Conservation (phyloP, 139 green algal genomes). For the Coccomyxa sp. region DNA sequence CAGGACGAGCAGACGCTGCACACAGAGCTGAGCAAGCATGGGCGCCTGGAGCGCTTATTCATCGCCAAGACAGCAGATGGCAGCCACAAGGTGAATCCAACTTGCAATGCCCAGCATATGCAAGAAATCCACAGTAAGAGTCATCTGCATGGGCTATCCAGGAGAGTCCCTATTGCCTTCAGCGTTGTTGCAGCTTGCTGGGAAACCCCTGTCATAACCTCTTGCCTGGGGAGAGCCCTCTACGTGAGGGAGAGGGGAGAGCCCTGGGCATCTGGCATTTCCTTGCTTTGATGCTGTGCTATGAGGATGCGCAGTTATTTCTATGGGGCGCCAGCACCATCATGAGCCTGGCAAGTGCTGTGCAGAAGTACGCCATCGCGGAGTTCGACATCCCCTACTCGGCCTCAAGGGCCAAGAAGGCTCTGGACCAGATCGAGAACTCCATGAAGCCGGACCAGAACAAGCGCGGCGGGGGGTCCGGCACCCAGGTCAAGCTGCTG, state of each 20-base stretch:
- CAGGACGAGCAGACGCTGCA: slow-evolving; percentile 30
- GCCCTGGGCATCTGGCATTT: too few relatives aligned
- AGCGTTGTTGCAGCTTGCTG: too few relatives aligned
- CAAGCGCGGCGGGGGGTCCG: not conserved
- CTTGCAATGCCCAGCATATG: not conserved
- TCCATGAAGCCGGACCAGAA: slow-evolving; percentile 8
- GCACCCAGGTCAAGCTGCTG: slow-evolving; percentile 35
- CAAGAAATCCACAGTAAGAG: not conserved
- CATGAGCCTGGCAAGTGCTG: not conserved
- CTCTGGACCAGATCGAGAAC: slow-evolving; percentile 11
- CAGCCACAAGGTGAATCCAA: slow-evolving; percentile 30
- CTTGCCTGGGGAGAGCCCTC: too few relatives aligned
- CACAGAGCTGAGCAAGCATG: slow-evolving; percentile 29
- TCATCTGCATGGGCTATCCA: too few relatives aligned
- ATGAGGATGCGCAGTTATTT: not conserved
- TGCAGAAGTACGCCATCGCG: slow-evolving; percentile 57
- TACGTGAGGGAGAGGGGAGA: too few relatives aligned
- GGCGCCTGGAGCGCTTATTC: slow-evolving; percentile 44
- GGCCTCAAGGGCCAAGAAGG: slow-evolving; percentile 20
- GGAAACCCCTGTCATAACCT: too few relatives aligned
- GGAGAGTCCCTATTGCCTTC: too few relatives aligned
- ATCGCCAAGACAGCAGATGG: slow-evolving; percentile 43
- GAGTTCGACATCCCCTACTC: slow-evolving; percentile 39
- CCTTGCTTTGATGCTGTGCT: too few relatives aligned
- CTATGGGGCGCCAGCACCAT: not conserved